These are phyloP conservation scores for Xylariaceae sp. DNA, from an alignment of 2,329 filamentous ascomycete genomes.

Conservation along the genomic window DNA sequence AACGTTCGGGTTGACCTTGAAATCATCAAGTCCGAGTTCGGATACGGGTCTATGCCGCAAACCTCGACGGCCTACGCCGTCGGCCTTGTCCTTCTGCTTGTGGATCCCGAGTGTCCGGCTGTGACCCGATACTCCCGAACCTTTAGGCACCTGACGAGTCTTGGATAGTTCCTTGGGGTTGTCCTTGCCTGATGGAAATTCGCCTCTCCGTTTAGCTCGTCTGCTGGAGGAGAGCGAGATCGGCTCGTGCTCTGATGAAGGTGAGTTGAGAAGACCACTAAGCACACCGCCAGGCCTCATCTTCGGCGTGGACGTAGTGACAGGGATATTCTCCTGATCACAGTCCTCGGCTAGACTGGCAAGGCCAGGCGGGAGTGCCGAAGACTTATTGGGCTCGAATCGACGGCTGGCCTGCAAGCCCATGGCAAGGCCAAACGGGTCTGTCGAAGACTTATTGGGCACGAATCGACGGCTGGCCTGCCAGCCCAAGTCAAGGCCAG, in stretches of 20 bases:
- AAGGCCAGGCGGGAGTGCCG: conserved; percentile 9
- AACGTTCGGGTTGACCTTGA: conserved; percentile 68
- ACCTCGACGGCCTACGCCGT: too few relatives aligned
- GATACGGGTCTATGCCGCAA: conserved; percentile 52
- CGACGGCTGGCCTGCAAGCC: too few relatives aligned
- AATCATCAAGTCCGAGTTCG: conserved; percentile 60
- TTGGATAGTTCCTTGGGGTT: conserved; percentile 7
- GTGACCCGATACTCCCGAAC: conserved; percentile 3
- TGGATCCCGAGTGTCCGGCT: conserved; percentile 3
- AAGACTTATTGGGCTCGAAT: too few relatives aligned
- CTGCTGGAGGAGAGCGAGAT: background rate
- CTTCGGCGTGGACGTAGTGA: background rate
- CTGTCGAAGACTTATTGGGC: too few relatives aligned
- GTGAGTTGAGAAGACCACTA: conserved; percentile 15
- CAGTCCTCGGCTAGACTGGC: conserved; percentile 19
- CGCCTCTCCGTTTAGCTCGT: conserved; percentile 25
- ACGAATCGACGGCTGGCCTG: too few relatives aligned
- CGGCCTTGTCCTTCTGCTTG: conserved; percentile 9
- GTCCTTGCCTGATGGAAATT: conserved; percentile 32
- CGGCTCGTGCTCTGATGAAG: conserved; percentile 9
- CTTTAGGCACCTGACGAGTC: conserved; percentile 2
- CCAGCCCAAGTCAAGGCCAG: too few relatives aligned
- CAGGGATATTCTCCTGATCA: conserved; percentile 6
- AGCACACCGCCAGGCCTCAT: conserved; percentile 7
- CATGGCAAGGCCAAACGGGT: too few relatives aligned